These are phyloP conservation scores for Arthrobotrys iridis DNA, from an alignment of 2,329 filamentous ascomycete species.

Conservation along the genomic window DNA sequence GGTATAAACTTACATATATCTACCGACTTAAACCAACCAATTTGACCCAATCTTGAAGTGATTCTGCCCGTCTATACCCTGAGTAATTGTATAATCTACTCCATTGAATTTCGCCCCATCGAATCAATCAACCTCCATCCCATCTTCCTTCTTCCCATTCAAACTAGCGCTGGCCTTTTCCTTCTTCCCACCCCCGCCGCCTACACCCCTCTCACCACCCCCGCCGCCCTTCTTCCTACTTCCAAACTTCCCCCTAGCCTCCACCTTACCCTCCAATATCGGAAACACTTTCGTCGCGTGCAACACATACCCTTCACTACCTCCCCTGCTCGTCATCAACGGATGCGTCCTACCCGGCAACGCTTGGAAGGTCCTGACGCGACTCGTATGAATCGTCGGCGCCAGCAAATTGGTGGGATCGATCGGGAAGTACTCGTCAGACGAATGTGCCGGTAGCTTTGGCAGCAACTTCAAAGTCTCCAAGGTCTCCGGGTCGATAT, in stretches of 20 bases:
- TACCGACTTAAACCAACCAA: neutral
- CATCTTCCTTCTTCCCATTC: conserved; percentile 21
- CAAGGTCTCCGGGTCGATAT: conserved; percentile 54
- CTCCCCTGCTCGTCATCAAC: conserved; percentile 87
- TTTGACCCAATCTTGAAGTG: neutral
- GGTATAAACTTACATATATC: neutral
- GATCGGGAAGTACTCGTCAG: conserved; percentile 42
- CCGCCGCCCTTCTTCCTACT: conserved; percentile 25
- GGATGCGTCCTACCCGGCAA: conserved; percentile 91
- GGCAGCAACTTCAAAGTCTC: conserved; percentile 15
- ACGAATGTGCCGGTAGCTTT: conserved; percentile 23
- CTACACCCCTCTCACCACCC: neutral
- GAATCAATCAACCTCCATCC: conserved; percentile 8
- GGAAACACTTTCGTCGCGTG: conserved; percentile 84
- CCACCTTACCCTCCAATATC: conserved; percentile 75
- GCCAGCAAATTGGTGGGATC: conserved; percentile 84
- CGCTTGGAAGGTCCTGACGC: conserved; percentile 86
- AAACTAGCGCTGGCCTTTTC: neutral
- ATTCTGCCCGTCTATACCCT: neutral
- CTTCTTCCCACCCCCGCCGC: neutral
- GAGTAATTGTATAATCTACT: neutral
- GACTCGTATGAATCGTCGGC: conserved; percentile 80
- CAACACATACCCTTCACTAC: conserved; percentile 89
- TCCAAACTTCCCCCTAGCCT: conserved; percentile 73
- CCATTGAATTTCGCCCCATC: neutral